These are phyloP conservation scores for Salix purpurea DNA, from an alignment of 345 rosid species.

Conservation along the genomic window DNA sequence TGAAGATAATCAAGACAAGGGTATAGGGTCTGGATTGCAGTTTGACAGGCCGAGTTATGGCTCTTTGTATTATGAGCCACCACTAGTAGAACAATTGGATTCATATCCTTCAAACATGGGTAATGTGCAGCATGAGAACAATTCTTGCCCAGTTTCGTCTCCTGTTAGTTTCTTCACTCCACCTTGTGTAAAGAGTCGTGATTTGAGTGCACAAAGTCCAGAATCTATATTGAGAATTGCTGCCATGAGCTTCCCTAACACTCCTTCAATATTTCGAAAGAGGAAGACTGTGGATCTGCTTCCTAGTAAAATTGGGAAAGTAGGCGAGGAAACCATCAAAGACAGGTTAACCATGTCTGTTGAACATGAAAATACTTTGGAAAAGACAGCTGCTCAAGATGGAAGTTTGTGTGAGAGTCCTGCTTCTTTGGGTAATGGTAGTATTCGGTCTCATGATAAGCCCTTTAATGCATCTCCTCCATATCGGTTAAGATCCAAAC, in stretches of 20 bases:
- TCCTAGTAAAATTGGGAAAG: constrained; percentile 26
- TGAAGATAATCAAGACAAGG: constrained; percentile 28
- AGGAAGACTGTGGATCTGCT: constrained; percentile 40
- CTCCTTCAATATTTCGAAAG: constrained; percentile 88
- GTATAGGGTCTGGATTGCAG: constrained; percentile 20
- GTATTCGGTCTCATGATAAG: constrained; percentile 32
- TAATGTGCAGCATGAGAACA: constrained; percentile 32
- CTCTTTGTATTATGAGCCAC: constrained; percentile 54
- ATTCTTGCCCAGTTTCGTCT: constrained; percentile 47
- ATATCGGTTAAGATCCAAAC: constrained; percentile 70
- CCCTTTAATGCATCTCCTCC: constrained; percentile 86
- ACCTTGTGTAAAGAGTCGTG: constrained; percentile 49
- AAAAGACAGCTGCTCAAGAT: constrained; percentile 32
- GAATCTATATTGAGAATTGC: constrained; percentile 70
- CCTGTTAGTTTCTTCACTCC: constrained; percentile 83
- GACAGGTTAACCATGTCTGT: constrained; percentile 22
- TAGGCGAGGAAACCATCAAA: constrained; percentile 25
- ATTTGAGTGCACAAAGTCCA: constrained; percentile 51
- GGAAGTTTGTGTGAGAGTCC: constrained; percentile 36
- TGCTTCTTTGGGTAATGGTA: constrained; percentile 26
- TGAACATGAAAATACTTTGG: constrained; percentile 30
- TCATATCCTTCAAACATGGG: constrained; percentile 32
- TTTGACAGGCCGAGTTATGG: constrained; percentile 45
- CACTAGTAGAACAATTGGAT: constrained; percentile 39
- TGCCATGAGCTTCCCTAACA: constrained; percentile 76